A percentile compares a stretch with the other conserved stretches of the same genome.
Evolutionary conservation across 2,329 filamentous ascomycete species (phyloP).

Genomic region (Pyricularia grisea): DNA sequence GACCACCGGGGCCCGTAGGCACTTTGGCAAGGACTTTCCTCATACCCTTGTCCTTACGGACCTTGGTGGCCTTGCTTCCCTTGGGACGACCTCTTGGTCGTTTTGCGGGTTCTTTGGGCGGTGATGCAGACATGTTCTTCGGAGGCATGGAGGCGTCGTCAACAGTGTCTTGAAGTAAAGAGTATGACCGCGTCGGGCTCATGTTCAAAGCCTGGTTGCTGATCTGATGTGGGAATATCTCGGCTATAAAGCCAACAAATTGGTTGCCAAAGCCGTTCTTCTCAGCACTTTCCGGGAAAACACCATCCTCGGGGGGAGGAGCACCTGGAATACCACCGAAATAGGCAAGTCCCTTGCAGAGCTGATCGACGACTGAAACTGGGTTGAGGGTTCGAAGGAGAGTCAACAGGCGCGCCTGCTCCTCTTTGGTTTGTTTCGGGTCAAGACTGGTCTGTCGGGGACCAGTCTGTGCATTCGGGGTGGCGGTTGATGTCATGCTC

Average conservation of each 20-base stretch:
- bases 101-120: slow-evolving; percentile 18
- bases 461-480: slow-evolving; percentile 2
- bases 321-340: slow-evolving; percentile 52
- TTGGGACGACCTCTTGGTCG: slow-evolving; percentile 45
- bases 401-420: slow-evolving; percentile 50
- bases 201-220: not conserved
- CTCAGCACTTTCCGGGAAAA: slow-evolving; percentile 46
- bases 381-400: slow-evolving; percentile 47
- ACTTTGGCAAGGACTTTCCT: slow-evolving; percentile 30
- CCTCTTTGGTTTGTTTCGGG: slow-evolving; percentile 42
- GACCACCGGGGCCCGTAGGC: not conserved
- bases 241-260: slow-evolving; percentile 52
- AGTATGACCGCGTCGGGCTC: not conserved
- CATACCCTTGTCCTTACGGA: slow-evolving; percentile 38
- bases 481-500: not conserved
- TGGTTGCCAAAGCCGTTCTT: slow-evolving; percentile 47
- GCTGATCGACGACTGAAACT: slow-evolving; percentile 47
- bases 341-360: slow-evolving; percentile 53
- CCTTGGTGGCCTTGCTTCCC: slow-evolving; percentile 42
- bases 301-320: slow-evolving; percentile 36
- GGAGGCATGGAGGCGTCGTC: not conserved
- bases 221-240: slow-evolving; percentile 43
- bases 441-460: slow-evolving; percentile 17
- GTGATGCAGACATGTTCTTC: not conserved
- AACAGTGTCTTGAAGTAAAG: not conserved